These are phyloP conservation scores for Inga oerstediana DNA, from an alignment of 306 rosid species.

Conservation along the genomic window DNA sequence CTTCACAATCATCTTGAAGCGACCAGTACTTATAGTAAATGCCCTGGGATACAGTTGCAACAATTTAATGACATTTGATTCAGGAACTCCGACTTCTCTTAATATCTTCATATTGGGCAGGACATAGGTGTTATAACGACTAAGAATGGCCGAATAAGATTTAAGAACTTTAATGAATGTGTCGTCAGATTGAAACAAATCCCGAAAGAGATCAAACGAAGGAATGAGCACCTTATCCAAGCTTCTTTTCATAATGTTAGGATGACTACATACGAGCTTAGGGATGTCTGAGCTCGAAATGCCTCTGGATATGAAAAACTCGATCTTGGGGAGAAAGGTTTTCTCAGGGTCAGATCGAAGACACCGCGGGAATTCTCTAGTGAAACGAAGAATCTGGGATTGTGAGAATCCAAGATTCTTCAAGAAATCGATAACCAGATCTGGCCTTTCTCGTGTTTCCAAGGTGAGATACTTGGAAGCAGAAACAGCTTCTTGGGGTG, in stretches of 20 bases:
- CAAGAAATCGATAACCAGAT: not conserved
- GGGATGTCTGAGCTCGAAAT: not conserved
- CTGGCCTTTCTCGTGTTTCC: not conserved
- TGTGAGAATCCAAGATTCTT: not conserved
- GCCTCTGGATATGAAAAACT: constrained; percentile 27
- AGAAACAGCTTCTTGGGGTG: not conserved
- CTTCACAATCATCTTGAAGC: constrained; percentile 26
- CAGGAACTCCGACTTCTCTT: constrained; percentile 15
- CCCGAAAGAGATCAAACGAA: not conserved
- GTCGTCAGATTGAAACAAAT: not conserved
- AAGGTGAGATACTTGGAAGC: not conserved
- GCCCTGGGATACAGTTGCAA: constrained; percentile 26
- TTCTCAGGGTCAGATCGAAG: not conserved
- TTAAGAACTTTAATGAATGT: not conserved
- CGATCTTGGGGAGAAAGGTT: not conserved
- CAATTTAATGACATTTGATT: constrained; percentile 6
- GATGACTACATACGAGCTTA: not conserved
- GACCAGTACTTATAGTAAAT: not conserved
- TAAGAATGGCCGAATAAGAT: not conserved
- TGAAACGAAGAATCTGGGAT: not conserved
- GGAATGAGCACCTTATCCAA: not conserved
- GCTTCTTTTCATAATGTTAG: not conserved
- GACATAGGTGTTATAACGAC: not conserved
- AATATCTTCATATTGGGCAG: not conserved
- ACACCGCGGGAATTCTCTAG: not conserved